A percentile compares a stretch with the other conserved stretches of the same genome.
phyloP scores from a whole-genome alignment of 352 stramenopile species.

The Phytophthora citricola region DNA sequence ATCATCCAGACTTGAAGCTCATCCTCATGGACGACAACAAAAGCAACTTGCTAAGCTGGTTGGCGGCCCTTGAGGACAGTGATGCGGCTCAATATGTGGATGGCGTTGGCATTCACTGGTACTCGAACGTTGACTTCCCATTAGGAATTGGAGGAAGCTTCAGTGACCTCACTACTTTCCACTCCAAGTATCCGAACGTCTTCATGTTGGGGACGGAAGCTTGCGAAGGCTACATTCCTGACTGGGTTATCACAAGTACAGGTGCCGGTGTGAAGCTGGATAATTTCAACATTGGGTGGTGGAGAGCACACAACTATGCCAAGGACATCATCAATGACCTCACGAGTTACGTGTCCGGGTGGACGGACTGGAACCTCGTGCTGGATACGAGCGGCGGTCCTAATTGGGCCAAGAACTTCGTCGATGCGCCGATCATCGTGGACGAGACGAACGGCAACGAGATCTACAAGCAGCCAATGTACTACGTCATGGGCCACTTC shows the following conservation, averaged over 20 bases:
- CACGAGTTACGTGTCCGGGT: conserved; percentile 75
- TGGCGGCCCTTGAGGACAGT: conserved; percentile 37
- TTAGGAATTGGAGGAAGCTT: conserved; percentile 42
- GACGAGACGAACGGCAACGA: conserved; percentile 57
- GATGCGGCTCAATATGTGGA: conserved; percentile 67
- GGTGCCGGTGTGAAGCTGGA: conserved; percentile 44
- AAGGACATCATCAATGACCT: conserved; percentile 90
- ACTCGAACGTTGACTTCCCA: conserved; percentile 53
- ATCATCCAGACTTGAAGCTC: conserved; percentile 79
- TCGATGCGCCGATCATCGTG: conserved; percentile 81
- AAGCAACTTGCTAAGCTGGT: conserved; percentile 46
- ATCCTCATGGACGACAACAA: conserved; percentile 87
- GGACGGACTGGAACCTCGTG: conserved; percentile 91
- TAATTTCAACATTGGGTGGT: conserved; percentile 53
- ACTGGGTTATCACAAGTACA: conserved; percentile 34
- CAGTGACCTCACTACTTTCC: conserved; percentile 40
- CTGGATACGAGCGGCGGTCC: conserved; percentile 76
- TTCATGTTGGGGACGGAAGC: conserved; percentile 78
- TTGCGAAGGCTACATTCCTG: conserved; percentile 57
- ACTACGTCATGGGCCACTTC: conserved; percentile 81
- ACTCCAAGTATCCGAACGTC: conserved; percentile 50
- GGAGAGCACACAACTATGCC: conserved; percentile 74
- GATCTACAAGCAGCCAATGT: conserved; percentile 88
- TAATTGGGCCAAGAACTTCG: conserved; percentile 76
- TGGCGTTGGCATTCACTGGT: conserved; percentile 89